Base-by-base conservation (phyloP, 345 rosid genomes). In the Streptanthus diversifolius region DNA sequence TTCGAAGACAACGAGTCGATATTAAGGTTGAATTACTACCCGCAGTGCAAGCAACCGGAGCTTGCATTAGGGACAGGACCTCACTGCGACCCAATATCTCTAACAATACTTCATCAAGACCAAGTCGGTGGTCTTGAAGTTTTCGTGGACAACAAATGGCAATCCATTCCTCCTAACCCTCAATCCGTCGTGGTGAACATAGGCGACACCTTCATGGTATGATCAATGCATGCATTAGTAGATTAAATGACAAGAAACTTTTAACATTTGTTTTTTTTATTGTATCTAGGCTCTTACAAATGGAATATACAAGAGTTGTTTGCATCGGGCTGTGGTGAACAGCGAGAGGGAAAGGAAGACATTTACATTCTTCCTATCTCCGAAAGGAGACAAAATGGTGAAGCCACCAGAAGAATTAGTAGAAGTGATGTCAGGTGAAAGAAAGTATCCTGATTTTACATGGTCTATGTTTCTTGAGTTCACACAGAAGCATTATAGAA, bases 51-150 rank as follows among this genome's bases (percentile, higher is more conserved):
- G 12, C 82, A 82, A 49, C 65, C 85, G 1, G 79, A 76, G 8
- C 84, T 82, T 44, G 77, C 89, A n/a, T 73, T 92, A 25, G 98
- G 98, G 53, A 92, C 98, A 8, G 98, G 98, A 21, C 96, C 98
- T 76, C 98, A 92, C 66, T 79, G 80, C 22, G 98, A 92, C 80
- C 93, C 98, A 22, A 85, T 83, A 27, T 84, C 98, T 58, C 33
- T 92, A 22, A 89, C 98, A 4, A 88, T 92, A 39, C 98, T 92
- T 76, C 92, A 89, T 61, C 96, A 92, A 73, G 96, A 89, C 64
- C 76, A 89, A 54, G 93, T 89, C 11, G 92, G 83, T 8, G 96
- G 98, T 1, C 96, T 92, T 19, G 70, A 92, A 76, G 96, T 92
- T 33, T 84, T 88, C 44, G 75, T 82, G 1, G 63, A 85, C 54